These are phyloP conservation scores for Chaetomiaceae sp. DNA, from an alignment of 2,329 filamentous ascomycete species.

Conservation along the genomic window DNA sequence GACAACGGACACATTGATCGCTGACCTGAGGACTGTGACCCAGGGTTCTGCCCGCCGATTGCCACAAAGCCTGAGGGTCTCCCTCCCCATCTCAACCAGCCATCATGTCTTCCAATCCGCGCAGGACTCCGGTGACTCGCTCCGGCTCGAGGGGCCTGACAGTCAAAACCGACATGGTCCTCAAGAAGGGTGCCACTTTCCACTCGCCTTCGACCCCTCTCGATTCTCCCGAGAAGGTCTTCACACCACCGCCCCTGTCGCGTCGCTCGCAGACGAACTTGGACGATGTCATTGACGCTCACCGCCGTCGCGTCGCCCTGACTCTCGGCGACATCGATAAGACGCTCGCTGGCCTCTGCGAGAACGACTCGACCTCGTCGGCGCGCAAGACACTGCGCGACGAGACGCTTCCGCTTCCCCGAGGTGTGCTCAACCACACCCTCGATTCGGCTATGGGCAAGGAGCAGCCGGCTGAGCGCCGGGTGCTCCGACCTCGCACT, in stretches of 20 bases:
- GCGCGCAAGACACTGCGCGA: constrained; percentile 41
- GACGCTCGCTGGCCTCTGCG: constrained; percentile 45
- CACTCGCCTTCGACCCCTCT: constrained; percentile 44
- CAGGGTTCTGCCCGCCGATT: constrained; percentile 18
- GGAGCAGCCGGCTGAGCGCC: constrained; percentile 39
- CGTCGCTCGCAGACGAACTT: constrained; percentile 63
- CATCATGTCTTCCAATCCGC: constrained; percentile 35
- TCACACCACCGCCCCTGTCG: constrained; percentile 49
- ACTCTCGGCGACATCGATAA: constrained; percentile 61
- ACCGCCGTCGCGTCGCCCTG: constrained; percentile 61
- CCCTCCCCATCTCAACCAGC: constrained; percentile 24
- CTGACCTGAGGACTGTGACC: constrained; percentile 19
- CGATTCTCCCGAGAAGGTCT: constrained; percentile 34
- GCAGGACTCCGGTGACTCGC: constrained; percentile 39
- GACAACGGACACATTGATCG: constrained; percentile 21
- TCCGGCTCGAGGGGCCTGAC: constrained; percentile 37
- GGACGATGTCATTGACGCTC: constrained; percentile 65
- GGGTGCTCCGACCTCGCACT: constrained; percentile 46
- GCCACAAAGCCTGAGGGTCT: constrained; percentile 17
- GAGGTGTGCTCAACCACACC: constrained; percentile 52
- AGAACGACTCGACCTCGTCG: constrained; percentile 30
- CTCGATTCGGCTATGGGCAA: constrained; percentile 45
- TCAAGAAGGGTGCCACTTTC: constrained; percentile 67
- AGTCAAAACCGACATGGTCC: constrained; percentile 50
- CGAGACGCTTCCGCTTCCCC: constrained; percentile 54